phyloP scores from a whole-genome alignment of 169 alveolate genomes.

The Plasmodium fragile region DNA sequence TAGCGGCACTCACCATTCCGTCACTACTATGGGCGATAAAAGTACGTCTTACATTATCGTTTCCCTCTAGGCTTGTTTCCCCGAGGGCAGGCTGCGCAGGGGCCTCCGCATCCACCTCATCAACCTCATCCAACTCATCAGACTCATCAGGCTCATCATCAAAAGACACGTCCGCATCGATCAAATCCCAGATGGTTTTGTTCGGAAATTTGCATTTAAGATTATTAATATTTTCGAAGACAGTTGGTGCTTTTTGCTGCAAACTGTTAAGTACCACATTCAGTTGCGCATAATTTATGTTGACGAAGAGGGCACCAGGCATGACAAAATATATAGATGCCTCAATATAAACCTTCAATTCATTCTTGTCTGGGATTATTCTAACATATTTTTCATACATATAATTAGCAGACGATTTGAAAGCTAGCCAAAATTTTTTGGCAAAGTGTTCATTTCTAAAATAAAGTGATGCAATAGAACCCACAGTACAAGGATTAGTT shows the following conservation, averaged over 20 bases:
- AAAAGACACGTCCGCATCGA: background rate
- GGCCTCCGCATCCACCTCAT: background rate
- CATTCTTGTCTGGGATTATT: conserved; percentile 41
- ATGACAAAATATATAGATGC: conserved; percentile 29
- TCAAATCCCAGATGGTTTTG: conserved; percentile 41
- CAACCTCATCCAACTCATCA: no score
- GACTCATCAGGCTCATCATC: background rate
- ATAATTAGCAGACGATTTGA: background rate
- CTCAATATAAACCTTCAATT: conserved; percentile 50
- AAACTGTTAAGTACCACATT: conserved; percentile 23
- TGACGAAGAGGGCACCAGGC: conserved; percentile 30
- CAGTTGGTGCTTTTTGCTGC: background rate
- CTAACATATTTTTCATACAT: conserved; percentile 15
- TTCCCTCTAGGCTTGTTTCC: background rate
- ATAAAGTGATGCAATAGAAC: conserved; percentile 33
- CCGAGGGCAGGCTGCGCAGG: background rate
- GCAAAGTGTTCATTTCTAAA: conserved; percentile 70
- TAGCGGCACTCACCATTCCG: background rate
- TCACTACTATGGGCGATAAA: background rate
- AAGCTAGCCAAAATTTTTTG: conserved; percentile 31
- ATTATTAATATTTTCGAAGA: background rate
- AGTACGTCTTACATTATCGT: background rate
- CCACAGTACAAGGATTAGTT: background rate
- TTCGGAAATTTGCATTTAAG: background rate
- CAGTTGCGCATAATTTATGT: conserved; percentile 36